These are phyloP conservation scores for Cladophialophora immunda DNA, from an alignment of 2,329 filamentous ascomycete species.

Conservation along the genomic window DNA sequence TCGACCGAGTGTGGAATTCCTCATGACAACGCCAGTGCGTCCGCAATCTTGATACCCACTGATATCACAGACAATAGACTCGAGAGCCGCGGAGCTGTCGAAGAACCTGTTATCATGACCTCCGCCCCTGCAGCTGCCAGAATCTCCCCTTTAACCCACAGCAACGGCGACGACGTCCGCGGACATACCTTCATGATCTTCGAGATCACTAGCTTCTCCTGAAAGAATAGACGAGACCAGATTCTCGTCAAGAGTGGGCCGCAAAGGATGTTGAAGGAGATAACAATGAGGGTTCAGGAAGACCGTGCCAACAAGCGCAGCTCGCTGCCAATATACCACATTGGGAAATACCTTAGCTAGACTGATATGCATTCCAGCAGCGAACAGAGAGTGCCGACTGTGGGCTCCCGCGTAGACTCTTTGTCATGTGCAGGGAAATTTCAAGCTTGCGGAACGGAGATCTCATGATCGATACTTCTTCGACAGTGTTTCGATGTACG, in stretches of 20 bases:
- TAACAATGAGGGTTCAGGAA: conserved; percentile 3
- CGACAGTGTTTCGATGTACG: background rate
- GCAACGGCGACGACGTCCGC: background rate
- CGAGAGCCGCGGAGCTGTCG: background rate
- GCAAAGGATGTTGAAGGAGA: background rate
- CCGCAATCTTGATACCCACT: background rate
- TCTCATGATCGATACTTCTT: background rate
- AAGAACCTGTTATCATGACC: background rate
- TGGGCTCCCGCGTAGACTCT: background rate
- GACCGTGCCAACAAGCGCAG: background rate
- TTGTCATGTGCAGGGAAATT: background rate
- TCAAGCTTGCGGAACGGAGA: background rate
- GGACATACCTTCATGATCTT: conserved; percentile 7
- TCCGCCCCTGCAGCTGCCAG: background rate
- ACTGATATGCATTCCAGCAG: background rate
- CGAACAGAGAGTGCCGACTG: background rate
- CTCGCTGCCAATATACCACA: conserved; percentile 13
- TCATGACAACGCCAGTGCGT: background rate
- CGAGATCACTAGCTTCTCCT: background rate
- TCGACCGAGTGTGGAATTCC: background rate
- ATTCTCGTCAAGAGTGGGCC: conserved; percentile 1
- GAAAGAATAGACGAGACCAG: background rate
- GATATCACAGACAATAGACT: background rate
- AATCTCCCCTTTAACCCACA: background rate
- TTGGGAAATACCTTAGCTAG: background rate